Evolutionary conservation across 2,329 filamentous ascomycete species (phyloP), one percentile per base, ranked within the genome.

Genomic region (Alternaria brassicicola): DNA sequence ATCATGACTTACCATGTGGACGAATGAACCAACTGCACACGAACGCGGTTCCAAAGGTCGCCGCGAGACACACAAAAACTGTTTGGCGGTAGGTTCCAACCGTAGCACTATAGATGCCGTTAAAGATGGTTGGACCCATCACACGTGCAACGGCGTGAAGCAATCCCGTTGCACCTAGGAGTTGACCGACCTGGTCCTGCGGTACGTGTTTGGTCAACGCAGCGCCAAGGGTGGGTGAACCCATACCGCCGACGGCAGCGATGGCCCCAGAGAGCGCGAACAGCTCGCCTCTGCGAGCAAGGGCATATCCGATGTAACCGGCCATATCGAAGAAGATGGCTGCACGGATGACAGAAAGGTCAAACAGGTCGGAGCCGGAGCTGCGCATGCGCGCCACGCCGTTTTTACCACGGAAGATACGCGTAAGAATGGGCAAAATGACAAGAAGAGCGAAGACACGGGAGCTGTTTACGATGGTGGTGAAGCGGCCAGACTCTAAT

Each of bases 131-230:
- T 0, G 95, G 95, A 1, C 90, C 88, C 12, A 96, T 75, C 2
- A 98, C 87, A 61, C 93, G 84, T 3, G 91, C 86, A 33, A 97
- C 78, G 1, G 92, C 90, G 77, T 98, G 94, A 57, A 98, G 78
- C 61, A 98, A 81, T 0, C 94, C 95, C 15, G 89, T 89, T 1
- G 93, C 93, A 21, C 95, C 95, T 0, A 99, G 84, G n/a, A 98
- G 81, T 74, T 95, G 88, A 0, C 95, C 95, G 0, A 95, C 89
- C 45, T 86, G 86, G 63, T 95, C 90, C 0, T 88, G 83, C 0
- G 93, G 92, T 0, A 98, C 89, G 75, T 98, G 95, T 74, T 97
- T 98, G 19, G 93, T 97, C 49, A 97, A 81, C 0, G 90, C 86
- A 1, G 91, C 89, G 71, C 96, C 92, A 48, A 96, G 83, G 0